Evolutionary conservation across 2,329 filamentous ascomycete species (phyloP).

Genomic region (Aureobasidium sp.): DNA sequence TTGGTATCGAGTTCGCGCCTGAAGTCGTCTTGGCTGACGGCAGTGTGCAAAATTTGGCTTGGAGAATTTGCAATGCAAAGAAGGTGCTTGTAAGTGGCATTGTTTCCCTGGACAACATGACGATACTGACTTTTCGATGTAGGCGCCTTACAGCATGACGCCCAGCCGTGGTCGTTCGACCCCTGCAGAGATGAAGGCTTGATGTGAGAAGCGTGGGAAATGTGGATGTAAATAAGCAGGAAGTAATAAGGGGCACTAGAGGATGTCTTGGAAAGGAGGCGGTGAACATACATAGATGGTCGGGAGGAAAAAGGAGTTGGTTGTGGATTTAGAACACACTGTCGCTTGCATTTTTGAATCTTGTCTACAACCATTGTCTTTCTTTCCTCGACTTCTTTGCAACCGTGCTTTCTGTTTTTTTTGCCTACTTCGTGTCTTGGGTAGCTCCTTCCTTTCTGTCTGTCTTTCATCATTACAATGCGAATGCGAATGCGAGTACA

Average conservation of each 20-base stretch:
- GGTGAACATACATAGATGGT: too few relatives aligned
- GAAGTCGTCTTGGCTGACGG: constrained; percentile 90
- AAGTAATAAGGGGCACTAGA: neutral
- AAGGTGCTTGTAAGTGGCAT: constrained; percentile 67
- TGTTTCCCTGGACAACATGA: neutral
- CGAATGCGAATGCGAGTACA: neutral
- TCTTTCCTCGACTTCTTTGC: too few relatives aligned
- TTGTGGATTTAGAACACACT: neutral
- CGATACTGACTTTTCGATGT: neutral
- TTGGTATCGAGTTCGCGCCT: constrained; percentile 89
- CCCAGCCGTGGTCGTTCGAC: constrained; percentile 29
- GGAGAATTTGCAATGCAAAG: constrained; percentile 93
- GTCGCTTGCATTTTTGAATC: too few relatives aligned
- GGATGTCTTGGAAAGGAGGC: neutral
- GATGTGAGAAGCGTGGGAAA: neutral
- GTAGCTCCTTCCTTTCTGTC: neutral
- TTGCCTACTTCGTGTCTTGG: too few relatives aligned
- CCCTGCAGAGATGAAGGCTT: constrained; percentile 14
- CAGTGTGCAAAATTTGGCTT: constrained; percentile 80
- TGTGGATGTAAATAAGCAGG: neutral
- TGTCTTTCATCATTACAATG: neutral
- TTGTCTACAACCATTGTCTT: too few relatives aligned
- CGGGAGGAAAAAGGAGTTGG: neutral
- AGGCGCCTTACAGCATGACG: constrained; percentile 43
- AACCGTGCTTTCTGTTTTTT: too few relatives aligned